phyloP scores from a whole-genome alignment of 495 filamentous ascomycete species.

The Mycothermus thermophilus region DNA sequence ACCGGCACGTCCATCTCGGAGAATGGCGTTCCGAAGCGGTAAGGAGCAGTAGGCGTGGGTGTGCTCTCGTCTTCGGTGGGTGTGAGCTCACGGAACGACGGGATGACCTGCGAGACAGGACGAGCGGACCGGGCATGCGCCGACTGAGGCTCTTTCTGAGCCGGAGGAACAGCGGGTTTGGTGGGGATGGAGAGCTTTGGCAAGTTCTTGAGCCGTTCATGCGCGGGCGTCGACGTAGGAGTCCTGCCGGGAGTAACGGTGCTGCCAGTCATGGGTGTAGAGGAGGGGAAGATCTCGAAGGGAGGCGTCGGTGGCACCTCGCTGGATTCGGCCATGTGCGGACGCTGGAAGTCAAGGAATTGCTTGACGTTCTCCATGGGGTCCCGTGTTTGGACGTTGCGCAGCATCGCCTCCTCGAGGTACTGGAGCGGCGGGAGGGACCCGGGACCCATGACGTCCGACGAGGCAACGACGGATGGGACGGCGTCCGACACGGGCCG shows the following conservation, averaged over 20 bases:
- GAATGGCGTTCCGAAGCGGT: slow-evolving; percentile 65
- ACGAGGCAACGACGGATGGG: slow-evolving; percentile 79
- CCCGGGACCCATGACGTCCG: slow-evolving; percentile 66
- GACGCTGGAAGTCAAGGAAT: slow-evolving; percentile 67
- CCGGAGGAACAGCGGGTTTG: slow-evolving; percentile 6
- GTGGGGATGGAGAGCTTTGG: slow-evolving; percentile 44
- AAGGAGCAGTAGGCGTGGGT: slow-evolving; percentile 38
- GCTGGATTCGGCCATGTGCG: slow-evolving; percentile 34
- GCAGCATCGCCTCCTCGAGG: slow-evolving; percentile 57
- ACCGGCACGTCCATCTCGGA: slow-evolving; percentile 86
- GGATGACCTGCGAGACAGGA: slow-evolving; percentile 22
- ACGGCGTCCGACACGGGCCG: slow-evolving; percentile 48
- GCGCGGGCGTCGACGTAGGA: slow-evolving; percentile 22
- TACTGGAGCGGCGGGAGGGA: slow-evolving; percentile 44
- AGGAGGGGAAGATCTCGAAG: slow-evolving; percentile 37
- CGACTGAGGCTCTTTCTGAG: slow-evolving; percentile 11
- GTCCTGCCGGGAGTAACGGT: background rate
- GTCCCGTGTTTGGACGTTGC: slow-evolving; percentile 52
- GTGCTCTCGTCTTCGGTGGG: slow-evolving; percentile 31
- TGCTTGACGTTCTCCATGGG: slow-evolving; percentile 85
- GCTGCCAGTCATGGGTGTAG: no score
- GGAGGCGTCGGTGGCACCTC: slow-evolving; percentile 44
- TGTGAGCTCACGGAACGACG: slow-evolving; percentile 40
- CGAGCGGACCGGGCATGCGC: slow-evolving; percentile 17
- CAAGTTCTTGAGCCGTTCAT: slow-evolving; percentile 39